Evolutionary conservation across 73 alveolate genomes (phyloP).

Genomic region (Blepharisma stoltei): DNA sequence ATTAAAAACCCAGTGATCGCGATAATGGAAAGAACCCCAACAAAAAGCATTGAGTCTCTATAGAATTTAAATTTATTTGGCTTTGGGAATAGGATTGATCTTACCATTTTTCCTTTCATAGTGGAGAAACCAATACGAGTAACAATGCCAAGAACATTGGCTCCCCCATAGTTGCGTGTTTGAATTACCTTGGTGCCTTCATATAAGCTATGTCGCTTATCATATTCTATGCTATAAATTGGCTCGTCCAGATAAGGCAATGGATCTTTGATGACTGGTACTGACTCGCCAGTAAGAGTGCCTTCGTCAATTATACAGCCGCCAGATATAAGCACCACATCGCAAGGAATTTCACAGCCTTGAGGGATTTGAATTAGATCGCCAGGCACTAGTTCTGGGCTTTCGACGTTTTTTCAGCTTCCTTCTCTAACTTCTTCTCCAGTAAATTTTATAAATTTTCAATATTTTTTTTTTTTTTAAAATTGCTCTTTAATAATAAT

Average conservation of each 20-base stretch:
- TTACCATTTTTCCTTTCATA: conserved; percentile 83
- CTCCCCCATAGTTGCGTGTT: conserved; percentile 59
- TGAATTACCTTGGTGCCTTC: conserved; percentile 94
- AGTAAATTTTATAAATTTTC: too few relatives aligned
- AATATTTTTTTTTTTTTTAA: conserved; percentile 61
- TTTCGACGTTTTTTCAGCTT: conserved; percentile 65
- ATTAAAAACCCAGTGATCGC: conserved; percentile 82
- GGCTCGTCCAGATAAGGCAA: conserved; percentile 58
- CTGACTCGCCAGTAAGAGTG: conserved; percentile 96
- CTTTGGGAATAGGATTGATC: conserved; percentile 77
- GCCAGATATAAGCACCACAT: conserved; percentile 78
- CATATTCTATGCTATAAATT: conserved; percentile 58
- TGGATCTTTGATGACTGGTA: conserved; percentile 81
- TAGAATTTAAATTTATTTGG: conserved; percentile 85
- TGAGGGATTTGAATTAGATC: conserved; percentile 80
- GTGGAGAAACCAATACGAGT: conserved; percentile 83
- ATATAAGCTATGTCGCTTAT: conserved; percentile 74
- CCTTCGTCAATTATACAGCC: conserved; percentile 84
- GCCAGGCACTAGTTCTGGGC: conserved; percentile 89
- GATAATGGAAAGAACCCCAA: conserved; percentile 77
- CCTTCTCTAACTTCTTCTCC: too few relatives aligned
- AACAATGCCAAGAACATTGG: conserved; percentile 70
- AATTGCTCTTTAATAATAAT: conserved; percentile 59
- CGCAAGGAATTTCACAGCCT: conserved; percentile 82
- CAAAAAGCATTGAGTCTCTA: conserved; percentile 80